Evolutionary conservation across 2,329 filamentous ascomycete genomes (phyloP), one percentile per base, ranked within the genome.

Genomic region (Fusarium graminum): DNA sequence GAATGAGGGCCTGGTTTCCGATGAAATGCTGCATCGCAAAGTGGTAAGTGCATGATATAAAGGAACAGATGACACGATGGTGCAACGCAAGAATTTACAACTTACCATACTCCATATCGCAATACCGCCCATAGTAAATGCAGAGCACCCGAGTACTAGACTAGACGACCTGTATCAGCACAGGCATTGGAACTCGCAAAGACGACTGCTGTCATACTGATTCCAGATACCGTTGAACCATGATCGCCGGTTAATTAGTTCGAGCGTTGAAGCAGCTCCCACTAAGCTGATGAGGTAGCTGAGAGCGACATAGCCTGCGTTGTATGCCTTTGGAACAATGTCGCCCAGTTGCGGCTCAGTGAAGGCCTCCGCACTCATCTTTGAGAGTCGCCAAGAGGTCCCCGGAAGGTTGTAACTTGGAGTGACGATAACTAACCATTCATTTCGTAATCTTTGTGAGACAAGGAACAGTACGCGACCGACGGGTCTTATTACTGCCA

Each of bases 1-100:
- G 59, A 0, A 10, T 43, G 7, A 63, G 51, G 6, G 59, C 59
- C 28, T 45, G 45, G 12, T 63, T 63, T 5, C 59, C 59, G 1
- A 63, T 63, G 4, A 63, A 63, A 19, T 63, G 59, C 59, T 63
- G 12, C 6, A 17, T 3, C 5, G 4, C 1, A 13, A 34, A n/a
- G 47, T 1, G 38, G 52, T 19, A 43, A 8, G 2, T 8, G 4
- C 16, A 17, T 3, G 12, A 14, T 49, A 78, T 16, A 3, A 28
- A 12, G 17, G 5, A 19, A 29, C 12, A 14, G 7, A 52, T 4
- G 3, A 7, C 4, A 6, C 16, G 13, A 5, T 11, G 22, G 34
- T 25, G 28, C 9, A 26, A 6, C 32, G 19, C 36, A 1, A 9
- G 89, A 59, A 9, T 40, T 39, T 11, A 2, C 17, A 29, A 47